phyloP scores from a whole-genome alignment of 306 rosid genomes.

The Dalbergia cochinchinensis region DNA sequence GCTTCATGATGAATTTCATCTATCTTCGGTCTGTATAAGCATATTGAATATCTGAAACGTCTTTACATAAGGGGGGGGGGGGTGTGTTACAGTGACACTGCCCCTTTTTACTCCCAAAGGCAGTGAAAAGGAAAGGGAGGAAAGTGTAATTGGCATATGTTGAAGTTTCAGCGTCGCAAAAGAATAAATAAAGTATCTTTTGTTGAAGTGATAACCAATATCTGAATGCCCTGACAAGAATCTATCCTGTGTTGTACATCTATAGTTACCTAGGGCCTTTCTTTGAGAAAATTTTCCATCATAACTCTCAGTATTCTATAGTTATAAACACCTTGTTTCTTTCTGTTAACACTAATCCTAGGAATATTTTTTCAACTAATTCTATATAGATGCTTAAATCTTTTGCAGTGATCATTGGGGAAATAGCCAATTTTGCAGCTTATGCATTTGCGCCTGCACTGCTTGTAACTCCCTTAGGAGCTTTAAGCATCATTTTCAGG shows the following conservation, averaged over 20 bases:
- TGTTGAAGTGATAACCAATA: conserved; percentile 20
- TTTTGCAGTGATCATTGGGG: conserved; percentile 86
- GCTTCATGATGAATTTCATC: conserved; percentile 1
- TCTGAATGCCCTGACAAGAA: background rate
- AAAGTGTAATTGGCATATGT: background rate
- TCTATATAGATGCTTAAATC: conserved; percentile 28
- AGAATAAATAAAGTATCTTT: background rate
- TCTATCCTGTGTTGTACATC: background rate
- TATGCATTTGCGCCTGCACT: conserved; percentile 97
- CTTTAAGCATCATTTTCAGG: conserved; percentile 96
- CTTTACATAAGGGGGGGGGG: background rate
- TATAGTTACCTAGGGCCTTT: background rate
- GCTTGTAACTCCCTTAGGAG: conserved; percentile 95
- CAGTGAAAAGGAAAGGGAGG: background rate
- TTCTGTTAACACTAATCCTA: background rate
- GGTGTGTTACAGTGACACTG: conserved; percentile 4
- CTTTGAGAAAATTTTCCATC: background rate
- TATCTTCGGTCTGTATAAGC: background rate
- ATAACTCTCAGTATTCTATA: conserved; percentile 16
- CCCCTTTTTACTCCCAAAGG: conserved; percentile 22
- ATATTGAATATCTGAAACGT: background rate
- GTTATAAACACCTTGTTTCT: background rate
- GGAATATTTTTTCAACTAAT: conserved; percentile 16
- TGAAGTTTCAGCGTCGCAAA: conserved; percentile 13
- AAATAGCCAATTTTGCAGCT: conserved; percentile 95